These are phyloP conservation scores for Penicillium sp. DNA, from an alignment of 2,329 filamentous ascomycete species.

Conservation along the genomic window DNA sequence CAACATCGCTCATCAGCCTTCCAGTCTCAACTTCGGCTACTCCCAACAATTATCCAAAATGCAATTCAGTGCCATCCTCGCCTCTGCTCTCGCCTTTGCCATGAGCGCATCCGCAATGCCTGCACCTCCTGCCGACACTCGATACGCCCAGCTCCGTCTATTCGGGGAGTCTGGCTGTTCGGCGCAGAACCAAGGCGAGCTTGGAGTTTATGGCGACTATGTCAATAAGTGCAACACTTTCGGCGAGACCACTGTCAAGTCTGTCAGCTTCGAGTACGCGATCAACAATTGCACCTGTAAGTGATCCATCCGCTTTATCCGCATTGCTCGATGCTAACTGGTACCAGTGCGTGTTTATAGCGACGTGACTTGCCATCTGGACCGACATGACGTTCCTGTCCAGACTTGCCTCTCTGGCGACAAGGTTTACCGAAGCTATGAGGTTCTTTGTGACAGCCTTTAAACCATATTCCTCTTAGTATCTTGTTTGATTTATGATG, in stretches of 20 bases:
- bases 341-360: slow-evolving; percentile 13
- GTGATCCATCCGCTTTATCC: neutral
- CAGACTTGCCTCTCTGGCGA: slow-evolving; percentile 8
- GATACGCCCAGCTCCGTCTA: slow-evolving; percentile 21
- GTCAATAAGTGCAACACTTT: slow-evolving; percentile 21
- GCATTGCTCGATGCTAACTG: neutral
- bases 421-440: slow-evolving; percentile 13
- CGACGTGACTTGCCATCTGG: slow-evolving; percentile 11
- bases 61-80: slow-evolving; percentile 13
- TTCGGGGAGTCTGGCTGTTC: slow-evolving; percentile 20
- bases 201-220: slow-evolving; percentile 19
- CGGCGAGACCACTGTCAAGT: slow-evolving; percentile 7
- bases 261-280: slow-evolving; percentile 19
- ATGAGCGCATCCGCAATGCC: slow-evolving; percentile 14
- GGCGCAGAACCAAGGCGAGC: slow-evolving; percentile 19
- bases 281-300: slow-evolving; percentile 15
- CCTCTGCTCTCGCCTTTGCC: slow-evolving; percentile 9
- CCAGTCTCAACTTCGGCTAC: neutral
- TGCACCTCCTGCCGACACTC: slow-evolving; percentile 11
- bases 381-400: neutral
- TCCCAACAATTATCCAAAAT: slow-evolving; percentile 3
- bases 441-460: slow-evolving; percentile 9
- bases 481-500: too few species aligned
- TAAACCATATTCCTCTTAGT: neutral
- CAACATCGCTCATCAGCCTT: neutral